phyloP scores from a whole-genome alignment of 768 basidiomycete genomes.

The Pulveroboletus sp. region DNA sequence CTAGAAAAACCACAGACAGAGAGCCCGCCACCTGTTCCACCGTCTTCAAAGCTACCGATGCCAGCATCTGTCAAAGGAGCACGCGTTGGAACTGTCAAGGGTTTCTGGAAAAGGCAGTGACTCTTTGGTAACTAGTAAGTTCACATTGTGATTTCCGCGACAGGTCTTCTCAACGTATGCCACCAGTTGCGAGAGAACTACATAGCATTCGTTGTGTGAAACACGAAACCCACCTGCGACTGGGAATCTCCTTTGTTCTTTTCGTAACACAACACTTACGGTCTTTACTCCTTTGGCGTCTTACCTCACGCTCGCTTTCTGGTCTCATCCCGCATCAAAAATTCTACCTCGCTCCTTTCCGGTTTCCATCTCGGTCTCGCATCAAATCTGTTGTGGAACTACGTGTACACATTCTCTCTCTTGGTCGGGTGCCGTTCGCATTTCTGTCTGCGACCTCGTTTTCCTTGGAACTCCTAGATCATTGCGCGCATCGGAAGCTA shows the following conservation, averaged over 20 bases:
- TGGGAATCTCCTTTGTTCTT: neutral
- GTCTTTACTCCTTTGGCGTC: slow-evolving; percentile 16
- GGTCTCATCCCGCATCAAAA: slow-evolving; percentile 3
- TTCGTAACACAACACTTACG: slow-evolving; percentile 3
- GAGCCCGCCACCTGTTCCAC: neutral
- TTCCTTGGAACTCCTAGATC: slow-evolving; percentile 1
- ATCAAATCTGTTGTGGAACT: slow-evolving; percentile 32
- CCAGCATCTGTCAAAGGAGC: slow-evolving; percentile 21
- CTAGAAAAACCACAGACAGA: slow-evolving; percentile 8
- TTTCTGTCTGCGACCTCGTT: slow-evolving; percentile 6
- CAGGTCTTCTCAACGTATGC: neutral
- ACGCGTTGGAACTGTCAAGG: slow-evolving; percentile 27
- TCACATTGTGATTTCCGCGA: neutral
- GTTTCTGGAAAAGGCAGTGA: slow-evolving; percentile 30
- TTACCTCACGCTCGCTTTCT: slow-evolving; percentile 10
- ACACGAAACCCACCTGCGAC: slow-evolving; percentile 5
- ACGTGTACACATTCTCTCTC: slow-evolving; percentile 28
- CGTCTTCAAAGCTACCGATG: slow-evolving; percentile 22
- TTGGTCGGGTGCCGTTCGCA: slow-evolving; percentile 13
- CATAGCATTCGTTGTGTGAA: slow-evolving; percentile 8
- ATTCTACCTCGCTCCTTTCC: slow-evolving; percentile 9
- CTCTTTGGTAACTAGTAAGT: slow-evolving; percentile 9
- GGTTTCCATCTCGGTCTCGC: slow-evolving; percentile 17
- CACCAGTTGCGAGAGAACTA: neutral
- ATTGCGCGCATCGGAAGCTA: neutral